Conservation (phyloP, 139 green algal genomes). For the Pleodorina starrii region DNA sequence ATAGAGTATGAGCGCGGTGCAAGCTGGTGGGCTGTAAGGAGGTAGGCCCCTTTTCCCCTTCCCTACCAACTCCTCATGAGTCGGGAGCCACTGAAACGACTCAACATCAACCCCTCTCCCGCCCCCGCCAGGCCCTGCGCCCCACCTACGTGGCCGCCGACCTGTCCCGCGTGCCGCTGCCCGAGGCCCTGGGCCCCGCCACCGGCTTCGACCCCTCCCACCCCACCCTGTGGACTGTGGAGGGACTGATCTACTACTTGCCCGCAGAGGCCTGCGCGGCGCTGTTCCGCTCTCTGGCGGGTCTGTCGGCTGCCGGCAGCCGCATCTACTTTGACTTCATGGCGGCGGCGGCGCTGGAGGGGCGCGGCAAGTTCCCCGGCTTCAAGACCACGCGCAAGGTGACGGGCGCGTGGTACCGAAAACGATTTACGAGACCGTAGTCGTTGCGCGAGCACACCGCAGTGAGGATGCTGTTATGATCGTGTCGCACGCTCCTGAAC, state of each 20-base stretch:
- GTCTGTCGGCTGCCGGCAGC: conserved; percentile 55
- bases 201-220: conserved; percentile 69
- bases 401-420: no score
- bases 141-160: conserved; percentile 77
- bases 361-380: conserved; percentile 47
- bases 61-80: no score
- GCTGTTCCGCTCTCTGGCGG: conserved; percentile 59
- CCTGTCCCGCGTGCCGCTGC: conserved; percentile 64
- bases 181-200: conserved; percentile 60
- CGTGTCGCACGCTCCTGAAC: no score
- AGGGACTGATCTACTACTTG: conserved; percentile 84
- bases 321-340: conserved; percentile 82
- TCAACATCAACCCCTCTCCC: no score
- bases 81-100: no score
- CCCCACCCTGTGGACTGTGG: conserved; percentile 76
- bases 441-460: no score
- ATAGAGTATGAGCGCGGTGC: no score
- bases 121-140: conserved; percentile 33
- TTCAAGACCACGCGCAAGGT: conserved; percentile 67
- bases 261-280: conserved; percentile 55
- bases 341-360: conserved; percentile 61
- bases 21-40: no score
- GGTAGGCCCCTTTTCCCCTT: no score
- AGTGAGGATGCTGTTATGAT: no score
- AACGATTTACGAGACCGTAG: no score